Evolutionary conservation across 352 stramenopile genomes (phyloP), one percentile per base, ranked within the genome.

Genomic region (Phytophthora megakarya): DNA sequence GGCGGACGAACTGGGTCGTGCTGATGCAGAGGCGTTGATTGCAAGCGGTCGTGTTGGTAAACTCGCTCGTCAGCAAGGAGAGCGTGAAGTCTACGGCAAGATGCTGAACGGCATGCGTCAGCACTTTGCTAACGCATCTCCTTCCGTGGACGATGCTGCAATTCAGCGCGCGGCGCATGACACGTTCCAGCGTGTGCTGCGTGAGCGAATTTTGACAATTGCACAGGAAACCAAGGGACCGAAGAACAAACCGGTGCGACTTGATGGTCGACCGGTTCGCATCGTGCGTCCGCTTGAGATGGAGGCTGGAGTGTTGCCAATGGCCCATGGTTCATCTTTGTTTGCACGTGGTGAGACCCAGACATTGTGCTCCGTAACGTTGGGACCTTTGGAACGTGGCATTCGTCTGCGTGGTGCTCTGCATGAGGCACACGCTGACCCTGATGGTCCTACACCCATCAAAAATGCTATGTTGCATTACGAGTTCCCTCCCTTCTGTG

Each of bases 401-500:
- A 70, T 96, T 46, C 77, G 78, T 25, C 72, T 94, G 47, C 87
- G 85, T 43, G 86, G 78, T 48, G 76, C 84, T 16, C 61, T 84
- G 10, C 60, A 81, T 30, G 75, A 90, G 45, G 73, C 71, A 22
- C 49, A 61, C 26, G 47, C 42, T 26, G 76, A 89, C 19, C 57
- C 75, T 48, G 61, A 73, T 47, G 48, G 23, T 37, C 51, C 58
- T 46, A 46, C 54, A n/a, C 55, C 70, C 25, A 49, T 88, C 33
- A 92, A 95, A 61, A 77, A 93, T 55, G 84, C 86, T 52, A 99
- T 99, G 76, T 80, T 99, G 58, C 97, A 99, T 76, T 99, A 99
- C 65, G 93, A 99, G 62, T 99, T 99, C 76, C 97, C 97, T 11
- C 92, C 96, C 1, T 99, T 98, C 77, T 98, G 88, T 62, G 96